A percentile compares a stretch with the other conserved stretches of the same genome.
Evolutionary conservation across 495 filamentous ascomycete genomes (phyloP).

Genomic region (Niebla homalea): DNA sequence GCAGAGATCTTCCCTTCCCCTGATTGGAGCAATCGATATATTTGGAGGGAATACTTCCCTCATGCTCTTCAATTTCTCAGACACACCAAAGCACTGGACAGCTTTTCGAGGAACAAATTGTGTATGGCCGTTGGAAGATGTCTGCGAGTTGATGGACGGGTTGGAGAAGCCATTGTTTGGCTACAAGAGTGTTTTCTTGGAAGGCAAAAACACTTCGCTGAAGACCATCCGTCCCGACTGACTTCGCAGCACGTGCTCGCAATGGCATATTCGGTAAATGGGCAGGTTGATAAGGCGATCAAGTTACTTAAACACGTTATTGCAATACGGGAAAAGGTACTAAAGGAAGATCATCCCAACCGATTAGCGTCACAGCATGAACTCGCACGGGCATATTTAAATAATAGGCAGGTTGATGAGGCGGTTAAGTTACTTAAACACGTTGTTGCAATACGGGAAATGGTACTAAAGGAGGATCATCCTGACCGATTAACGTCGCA

Average conservation of each 20-base stretch:
- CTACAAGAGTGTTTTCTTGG: slow-evolving; percentile 1
- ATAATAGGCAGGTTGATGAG: slow-evolving; percentile 11
- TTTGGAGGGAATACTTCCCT: slow-evolving; percentile 23
- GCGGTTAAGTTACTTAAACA: background rate
- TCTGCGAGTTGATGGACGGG: slow-evolving; percentile 6
- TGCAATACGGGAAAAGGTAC: slow-evolving; percentile 8
- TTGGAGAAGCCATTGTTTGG: slow-evolving; percentile 3
- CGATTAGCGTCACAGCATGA: slow-evolving; percentile 19
- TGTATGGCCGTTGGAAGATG: slow-evolving; percentile 10
- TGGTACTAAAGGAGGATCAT: slow-evolving; percentile 21
- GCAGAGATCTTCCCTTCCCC: slow-evolving; percentile 12
- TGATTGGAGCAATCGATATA: slow-evolving; percentile 13
- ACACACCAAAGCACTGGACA: slow-evolving; percentile 3
- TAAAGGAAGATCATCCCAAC: slow-evolving; percentile 17
- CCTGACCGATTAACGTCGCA: slow-evolving; percentile 5
- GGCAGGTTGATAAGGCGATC: slow-evolving; percentile 4
- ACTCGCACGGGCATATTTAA: slow-evolving; percentile 22
- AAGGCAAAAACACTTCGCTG: slow-evolving; percentile 1
- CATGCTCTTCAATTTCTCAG: slow-evolving; percentile 19
- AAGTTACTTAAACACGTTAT: slow-evolving; percentile 1
- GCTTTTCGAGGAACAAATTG: slow-evolving; percentile 11
- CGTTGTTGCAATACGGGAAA: slow-evolving; percentile 2
- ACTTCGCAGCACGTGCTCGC: slow-evolving; percentile 2
- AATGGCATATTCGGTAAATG: slow-evolving; percentile 5
- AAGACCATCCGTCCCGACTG: slow-evolving; percentile 5